phyloP scores from a whole-genome alignment of 495 filamentous ascomycete species.

The Lasiosphaeria ovina region DNA sequence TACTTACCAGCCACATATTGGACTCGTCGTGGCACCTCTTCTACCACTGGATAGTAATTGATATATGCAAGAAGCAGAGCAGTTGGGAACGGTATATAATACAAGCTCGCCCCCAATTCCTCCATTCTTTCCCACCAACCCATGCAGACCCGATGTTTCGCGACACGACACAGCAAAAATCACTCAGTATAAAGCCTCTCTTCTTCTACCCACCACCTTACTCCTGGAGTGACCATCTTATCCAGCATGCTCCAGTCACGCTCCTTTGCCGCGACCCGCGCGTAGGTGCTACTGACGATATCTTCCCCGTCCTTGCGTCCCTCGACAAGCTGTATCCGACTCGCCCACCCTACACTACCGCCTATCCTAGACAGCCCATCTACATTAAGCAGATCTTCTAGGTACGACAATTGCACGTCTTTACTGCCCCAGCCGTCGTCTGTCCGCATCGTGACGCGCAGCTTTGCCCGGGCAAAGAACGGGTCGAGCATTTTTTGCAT shows the following conservation, averaged over 20 bases:
- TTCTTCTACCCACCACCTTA: conserved; percentile 58
- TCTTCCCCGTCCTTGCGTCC: conserved; percentile 52
- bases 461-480: conserved; percentile 66
- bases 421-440: conserved; percentile 63
- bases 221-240: conserved; percentile 60
- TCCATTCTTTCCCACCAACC: background rate
- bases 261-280: conserved; percentile 60
- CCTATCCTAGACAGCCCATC: conserved; percentile 55
- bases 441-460: conserved; percentile 71
- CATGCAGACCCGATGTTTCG: background rate
- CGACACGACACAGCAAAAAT: background rate
- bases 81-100: no score
- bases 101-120: background rate
- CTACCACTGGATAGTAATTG: no score
- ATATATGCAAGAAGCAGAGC: no score
- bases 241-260: conserved; percentile 55
- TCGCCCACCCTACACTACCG: conserved; percentile 64
- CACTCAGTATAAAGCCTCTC: conserved; percentile 47
- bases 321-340: conserved; percentile 67
- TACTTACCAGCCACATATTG: no score
- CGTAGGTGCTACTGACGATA: conserved; percentile 75
- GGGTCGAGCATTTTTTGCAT: conserved; percentile 55
- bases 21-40: no score
- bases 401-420: conserved; percentile 58
- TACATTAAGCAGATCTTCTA: conserved; percentile 51